Evolutionary conservation across 352 stramenopile genomes (phyloP).

Genomic region (Pelagophyceae sp.): DNA sequence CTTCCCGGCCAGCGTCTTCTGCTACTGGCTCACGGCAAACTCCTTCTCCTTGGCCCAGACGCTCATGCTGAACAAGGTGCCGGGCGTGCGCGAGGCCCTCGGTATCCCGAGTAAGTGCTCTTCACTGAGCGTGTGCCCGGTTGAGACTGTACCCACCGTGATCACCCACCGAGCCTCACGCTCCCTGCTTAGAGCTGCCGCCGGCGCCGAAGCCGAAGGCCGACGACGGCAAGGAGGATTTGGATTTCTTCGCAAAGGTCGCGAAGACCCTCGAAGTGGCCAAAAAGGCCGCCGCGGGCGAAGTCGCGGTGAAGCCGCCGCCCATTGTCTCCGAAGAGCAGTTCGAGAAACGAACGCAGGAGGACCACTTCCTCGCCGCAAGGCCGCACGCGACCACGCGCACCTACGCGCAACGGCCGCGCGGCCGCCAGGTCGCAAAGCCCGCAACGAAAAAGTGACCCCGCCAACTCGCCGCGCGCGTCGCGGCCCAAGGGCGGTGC

Average conservation of each 20-base stretch:
- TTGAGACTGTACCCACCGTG: too few species aligned
- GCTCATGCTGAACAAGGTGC: slow-evolving; percentile 11
- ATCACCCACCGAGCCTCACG: too few species aligned
- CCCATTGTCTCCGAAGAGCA: neutral
- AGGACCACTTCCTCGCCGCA: slow-evolving; percentile 8
- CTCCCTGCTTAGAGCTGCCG: too few species aligned
- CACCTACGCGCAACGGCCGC: too few species aligned
- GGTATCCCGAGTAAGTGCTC: neutral
- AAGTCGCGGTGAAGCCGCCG: neutral
- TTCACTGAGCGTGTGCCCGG: too few species aligned
- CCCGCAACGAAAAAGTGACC: too few species aligned
- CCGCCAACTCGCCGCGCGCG: too few species aligned
- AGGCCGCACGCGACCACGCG: neutral
- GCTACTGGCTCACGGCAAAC: slow-evolving; percentile 15
- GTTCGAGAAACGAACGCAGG: neutral
- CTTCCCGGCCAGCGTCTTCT: slow-evolving; percentile 5
- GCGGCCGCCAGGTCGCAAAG: too few species aligned
- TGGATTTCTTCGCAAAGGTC: neutral
- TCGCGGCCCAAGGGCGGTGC: too few species aligned
- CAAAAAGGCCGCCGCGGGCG: neutral
- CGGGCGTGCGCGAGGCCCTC: slow-evolving; percentile 7
- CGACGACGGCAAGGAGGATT: neutral
- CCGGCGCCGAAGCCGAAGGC: neutral
- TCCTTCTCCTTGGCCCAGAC: slow-evolving; percentile 5
- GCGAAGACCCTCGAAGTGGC: neutral